These are phyloP conservation scores for Cylindrotheca closterium DNA, from an alignment of 108 stramenopile genomes.

Conservation along the genomic window DNA sequence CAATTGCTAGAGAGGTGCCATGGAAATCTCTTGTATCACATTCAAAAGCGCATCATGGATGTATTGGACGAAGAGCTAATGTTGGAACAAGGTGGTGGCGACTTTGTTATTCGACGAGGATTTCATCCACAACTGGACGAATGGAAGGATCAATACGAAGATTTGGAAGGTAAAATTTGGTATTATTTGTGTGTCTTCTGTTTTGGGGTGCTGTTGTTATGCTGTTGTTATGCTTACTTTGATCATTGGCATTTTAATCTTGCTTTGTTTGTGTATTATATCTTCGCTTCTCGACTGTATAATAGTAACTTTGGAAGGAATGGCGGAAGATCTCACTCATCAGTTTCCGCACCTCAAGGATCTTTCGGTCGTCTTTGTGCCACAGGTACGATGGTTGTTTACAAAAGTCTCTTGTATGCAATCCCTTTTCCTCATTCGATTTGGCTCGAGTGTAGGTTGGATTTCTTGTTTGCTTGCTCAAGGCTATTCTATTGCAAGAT, in stretches of 20 bases:
- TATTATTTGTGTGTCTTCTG: no score
- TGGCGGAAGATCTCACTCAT: conserved; percentile 50
- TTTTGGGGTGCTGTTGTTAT: background rate
- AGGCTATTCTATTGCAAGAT: conserved; percentile 46
- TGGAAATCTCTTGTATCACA: conserved; percentile 37
- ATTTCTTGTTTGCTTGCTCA: conserved; percentile 75
- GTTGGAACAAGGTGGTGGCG: conserved; percentile 40
- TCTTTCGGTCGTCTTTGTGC: conserved; percentile 86
- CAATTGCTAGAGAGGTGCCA: conserved; percentile 47
- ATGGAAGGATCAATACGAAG: conserved; percentile 75
- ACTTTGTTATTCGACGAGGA: conserved; percentile 60
- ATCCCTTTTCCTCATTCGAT: no score
- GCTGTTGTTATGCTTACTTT: no score
- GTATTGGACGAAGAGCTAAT: conserved; percentile 77
- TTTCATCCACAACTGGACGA: conserved; percentile 83
- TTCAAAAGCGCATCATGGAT: conserved; percentile 58
- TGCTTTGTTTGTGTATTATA: background rate
- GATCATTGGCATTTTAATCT: background rate
- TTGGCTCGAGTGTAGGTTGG: no score
- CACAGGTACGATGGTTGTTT: conserved; percentile 60
- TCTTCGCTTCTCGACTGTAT: background rate
- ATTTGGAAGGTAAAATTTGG: conserved; percentile 48
- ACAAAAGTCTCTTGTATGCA: no score
- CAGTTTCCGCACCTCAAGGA: conserved; percentile 56
- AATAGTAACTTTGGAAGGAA: conserved; percentile 39